Base-by-base conservation (phyloP, 2,329 filamentous ascomycete species). In the Boeremia lycopersici region DNA sequence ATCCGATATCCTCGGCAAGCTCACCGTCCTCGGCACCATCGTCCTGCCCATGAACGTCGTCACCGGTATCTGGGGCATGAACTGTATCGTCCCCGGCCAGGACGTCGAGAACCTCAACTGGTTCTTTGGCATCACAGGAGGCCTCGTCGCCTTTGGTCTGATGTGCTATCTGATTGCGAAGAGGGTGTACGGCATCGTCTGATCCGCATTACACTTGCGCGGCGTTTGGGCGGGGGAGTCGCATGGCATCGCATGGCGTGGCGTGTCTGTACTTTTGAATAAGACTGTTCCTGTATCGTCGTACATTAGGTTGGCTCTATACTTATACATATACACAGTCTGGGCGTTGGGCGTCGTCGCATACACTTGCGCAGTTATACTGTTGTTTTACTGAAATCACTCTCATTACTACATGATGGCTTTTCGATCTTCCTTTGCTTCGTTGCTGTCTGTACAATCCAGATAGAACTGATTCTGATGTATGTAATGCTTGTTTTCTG, bases 31-130 rank as follows among this genome's bases (percentile, higher is more conserved):
- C 1, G 95, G 95, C 61, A 99, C 95, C 6, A 98, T 99, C 64
- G 93, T 99, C 3, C 80, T 99, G 52, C 95, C 95, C 10, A 96
- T 99, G 93, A 99, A 99, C 74, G 96, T 99, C 72, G 93, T 99
- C 68, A 98, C 95, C 2, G 95, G 95, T 64, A 86, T 98, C 68
- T 99, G 93, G 93, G 95, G 93, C 46, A 98, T 98, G 93, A 99
- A 99, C 50, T 74, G 65, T 31, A 91, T 91, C 81, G 95, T 99
- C 0, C 95, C 95, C 0, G 95, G 95, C 1, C 93, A 98, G 74
- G 89, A 93, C 40, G 79, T 87, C 55, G 91, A 96, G 61, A 89
- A 89, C 43, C 56, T 78, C 45, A 75, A 68, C 17, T 81, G 79
- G 80, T 82, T 82, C 70, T 81, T 77, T 70, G 73, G 72, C 52